Evolutionary conservation across 352 stramenopile species (phyloP), one percentile per base, ranked within the genome.

Genomic region (Pseudoperonospora humuli): DNA sequence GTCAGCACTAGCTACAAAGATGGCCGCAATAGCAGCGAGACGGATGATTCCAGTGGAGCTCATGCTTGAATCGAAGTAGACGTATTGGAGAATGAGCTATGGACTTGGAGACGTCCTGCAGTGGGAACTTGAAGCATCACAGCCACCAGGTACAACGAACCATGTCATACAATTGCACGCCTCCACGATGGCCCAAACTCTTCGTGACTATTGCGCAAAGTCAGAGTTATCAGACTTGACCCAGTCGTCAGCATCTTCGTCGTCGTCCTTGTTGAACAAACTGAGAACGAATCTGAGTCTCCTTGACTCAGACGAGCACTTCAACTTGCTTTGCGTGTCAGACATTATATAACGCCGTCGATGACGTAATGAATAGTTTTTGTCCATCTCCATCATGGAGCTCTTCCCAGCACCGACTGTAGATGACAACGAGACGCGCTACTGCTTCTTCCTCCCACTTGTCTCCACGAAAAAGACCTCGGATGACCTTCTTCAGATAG

Each of bases 401-500:
- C 45, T 61, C 15, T 67, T 67, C 28, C 50, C 54, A 7, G 5
- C 50, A 19, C 50, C 45, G 29, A 41, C 45, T 9, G 50, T 65
- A 1, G 55, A 62, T 31, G 46, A 49, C 21, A 65, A 54, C 32
- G 59, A 59, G 31, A 27, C 29, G 27, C 54, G 45, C 31, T 76
- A 76, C 53, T 59, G 64, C 39, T 56, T 76, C 49, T 69, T 76
- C 52, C 53, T 76, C 23, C 39, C 39, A 7, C 18, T 23, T 3
- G 7, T 31, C 10, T 3, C 35, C 9, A 8, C 29, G 2, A 3
- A 2, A 2, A 17, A 35, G 8, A 28, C 19, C 6, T 7, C 18
- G 13, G 29, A 32, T 15, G 23, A 57, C 5, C 33, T 25, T 31
- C 50, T 40, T 1, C 20, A 57, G 18, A 25, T n/a, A 23, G 50